Percentiles rank a stretch among this genome's conserved stretches.
Evolutionary conservation across 805 yeast species (phyloP).

Genomic region (Babjeviella inositovora): DNA sequence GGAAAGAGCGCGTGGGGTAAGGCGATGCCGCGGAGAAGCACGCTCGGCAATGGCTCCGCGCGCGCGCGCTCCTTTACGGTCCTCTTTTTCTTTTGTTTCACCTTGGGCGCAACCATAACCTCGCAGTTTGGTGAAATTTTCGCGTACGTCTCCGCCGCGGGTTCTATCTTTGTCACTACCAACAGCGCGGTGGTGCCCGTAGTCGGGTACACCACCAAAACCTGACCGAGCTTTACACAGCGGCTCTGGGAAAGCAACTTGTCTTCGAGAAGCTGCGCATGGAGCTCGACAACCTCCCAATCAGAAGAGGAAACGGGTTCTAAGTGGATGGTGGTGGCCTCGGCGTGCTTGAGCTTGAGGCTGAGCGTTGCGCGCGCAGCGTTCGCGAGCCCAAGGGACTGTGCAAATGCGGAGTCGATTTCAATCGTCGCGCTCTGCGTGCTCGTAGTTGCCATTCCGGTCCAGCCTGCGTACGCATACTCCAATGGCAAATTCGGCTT

Average conservation of each 20-base stretch:
- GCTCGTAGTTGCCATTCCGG: conserved; percentile 29
- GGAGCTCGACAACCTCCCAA: conserved; percentile 82
- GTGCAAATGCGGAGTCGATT: conserved; percentile 55
- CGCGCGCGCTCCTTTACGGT: conserved; percentile 4
- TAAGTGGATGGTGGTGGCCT: conserved; percentile 45
- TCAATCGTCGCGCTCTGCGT: conserved; percentile 22
- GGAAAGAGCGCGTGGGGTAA: conserved; percentile 30
- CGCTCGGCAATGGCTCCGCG: no score
- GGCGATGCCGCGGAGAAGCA: conserved; percentile 35
- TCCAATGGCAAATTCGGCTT: conserved; percentile 7
- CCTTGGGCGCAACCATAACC: conserved; percentile 63
- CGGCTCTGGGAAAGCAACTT: conserved; percentile 67
- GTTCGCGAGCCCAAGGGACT: conserved; percentile 26
- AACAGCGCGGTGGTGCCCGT: conserved; percentile 45
- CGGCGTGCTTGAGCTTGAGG: conserved; percentile 30
- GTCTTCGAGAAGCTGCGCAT: conserved; percentile 64
- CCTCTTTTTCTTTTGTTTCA: conserved; percentile 11
- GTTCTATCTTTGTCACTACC: conserved; percentile 28
- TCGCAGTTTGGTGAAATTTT: conserved; percentile 49
- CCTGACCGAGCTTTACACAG: conserved; percentile 44
- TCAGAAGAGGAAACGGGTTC: conserved; percentile 70
- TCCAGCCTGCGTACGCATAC: conserved; percentile 43
- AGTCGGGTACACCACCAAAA: conserved; percentile 55
- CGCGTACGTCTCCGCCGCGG: conserved; percentile 18
- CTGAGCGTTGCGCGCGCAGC: conserved; percentile 20